These are phyloP conservation scores for Phytophthora citrophthora DNA, from an alignment of 352 stramenopile genomes.

Conservation along the genomic window DNA sequence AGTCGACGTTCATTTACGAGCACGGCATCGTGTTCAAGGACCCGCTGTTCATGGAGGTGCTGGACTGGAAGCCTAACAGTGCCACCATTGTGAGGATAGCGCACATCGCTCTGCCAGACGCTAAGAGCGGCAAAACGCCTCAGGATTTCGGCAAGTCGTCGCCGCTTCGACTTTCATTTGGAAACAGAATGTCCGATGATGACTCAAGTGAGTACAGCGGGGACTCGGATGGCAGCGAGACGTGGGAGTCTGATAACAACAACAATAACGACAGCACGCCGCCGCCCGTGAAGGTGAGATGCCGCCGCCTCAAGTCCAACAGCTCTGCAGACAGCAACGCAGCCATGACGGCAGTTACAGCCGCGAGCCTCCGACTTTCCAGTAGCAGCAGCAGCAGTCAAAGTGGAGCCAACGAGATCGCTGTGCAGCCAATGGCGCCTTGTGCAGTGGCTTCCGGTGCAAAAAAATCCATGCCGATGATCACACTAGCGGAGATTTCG, in stretches of 20 bases:
- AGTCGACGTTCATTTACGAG: slow-evolving; percentile 82
- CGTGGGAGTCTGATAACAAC: slow-evolving; percentile 26
- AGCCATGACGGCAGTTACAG: slow-evolving; percentile 24
- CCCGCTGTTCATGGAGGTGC: slow-evolving; percentile 68
- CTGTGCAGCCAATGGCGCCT: slow-evolving; percentile 25
- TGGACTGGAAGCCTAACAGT: slow-evolving; percentile 61
- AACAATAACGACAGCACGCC: slow-evolving; percentile 18
- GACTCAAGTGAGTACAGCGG: slow-evolving; percentile 32
- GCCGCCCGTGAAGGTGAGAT: slow-evolving; percentile 13
- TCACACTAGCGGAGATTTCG: slow-evolving; percentile 41
- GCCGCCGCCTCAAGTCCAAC: slow-evolving; percentile 35
- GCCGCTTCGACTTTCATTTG: slow-evolving; percentile 36
- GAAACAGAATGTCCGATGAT: slow-evolving; percentile 32
- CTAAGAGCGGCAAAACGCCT: slow-evolving; percentile 42
- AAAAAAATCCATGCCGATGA: slow-evolving; percentile 20
- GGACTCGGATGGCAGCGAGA: slow-evolving; percentile 35
- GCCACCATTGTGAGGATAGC: slow-evolving; percentile 44
- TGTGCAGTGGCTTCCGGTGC: neutral
- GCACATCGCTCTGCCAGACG: slow-evolving; percentile 50
- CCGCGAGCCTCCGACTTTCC: slow-evolving; percentile 31
- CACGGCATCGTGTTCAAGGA: slow-evolving; percentile 75
- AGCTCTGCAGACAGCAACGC: slow-evolving; percentile 33
- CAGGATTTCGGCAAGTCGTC: slow-evolving; percentile 42
- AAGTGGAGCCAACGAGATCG: slow-evolving; percentile 30
- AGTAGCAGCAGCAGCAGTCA: slow-evolving; percentile 46